phyloP scores from a whole-genome alignment of 495 filamentous ascomycete genomes.

The Talaromyces adpressus region DNA sequence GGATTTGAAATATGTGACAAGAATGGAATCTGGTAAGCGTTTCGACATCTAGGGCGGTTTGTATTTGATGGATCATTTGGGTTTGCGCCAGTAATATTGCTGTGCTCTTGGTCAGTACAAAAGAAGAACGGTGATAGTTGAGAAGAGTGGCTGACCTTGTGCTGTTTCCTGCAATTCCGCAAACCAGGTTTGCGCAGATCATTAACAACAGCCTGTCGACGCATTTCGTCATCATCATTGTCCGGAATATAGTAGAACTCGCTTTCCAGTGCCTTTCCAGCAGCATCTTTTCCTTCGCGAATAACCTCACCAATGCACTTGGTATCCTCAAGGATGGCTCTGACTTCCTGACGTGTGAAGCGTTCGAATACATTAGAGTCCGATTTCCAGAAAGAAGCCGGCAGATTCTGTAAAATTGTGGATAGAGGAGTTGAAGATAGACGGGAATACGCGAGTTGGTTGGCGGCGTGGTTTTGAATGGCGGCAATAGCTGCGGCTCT shows the following conservation, averaged over 20 bases:
- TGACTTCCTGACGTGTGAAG: conserved; percentile 54
- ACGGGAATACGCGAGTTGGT: conserved; percentile 94
- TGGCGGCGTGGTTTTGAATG: conserved; percentile 73
- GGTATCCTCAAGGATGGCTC: conserved; percentile 61
- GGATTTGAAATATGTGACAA: conserved; percentile 36
- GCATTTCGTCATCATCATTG: conserved; percentile 68
- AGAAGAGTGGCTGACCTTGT: conserved; percentile 66
- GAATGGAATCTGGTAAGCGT: conserved; percentile 14
- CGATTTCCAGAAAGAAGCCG: conserved; percentile 50
- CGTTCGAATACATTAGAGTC: conserved; percentile 36
- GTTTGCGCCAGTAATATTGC: conserved; percentile 95
- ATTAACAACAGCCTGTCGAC: conserved; percentile 76
- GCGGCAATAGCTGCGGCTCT: conserved; percentile 24
- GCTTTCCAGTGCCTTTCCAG: conserved; percentile 85
- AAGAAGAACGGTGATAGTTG: conserved; percentile 7
- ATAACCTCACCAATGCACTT: conserved; percentile 79
- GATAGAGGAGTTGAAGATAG: conserved; percentile 89
- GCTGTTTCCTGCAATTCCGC: conserved; percentile 81
- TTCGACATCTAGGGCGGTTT: neutral
- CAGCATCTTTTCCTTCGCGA: conserved; percentile 91
- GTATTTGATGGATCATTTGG: conserved; percentile 38
- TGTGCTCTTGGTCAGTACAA: conserved; percentile 26
- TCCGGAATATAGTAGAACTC: conserved; percentile 98
- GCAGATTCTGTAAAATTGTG: conserved; percentile 77
- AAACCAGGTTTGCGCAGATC: conserved; percentile 82